phyloP scores from a whole-genome alignment of 1,284 basidiomycete genomes.

The Sanghuangporus weigelae region DNA sequence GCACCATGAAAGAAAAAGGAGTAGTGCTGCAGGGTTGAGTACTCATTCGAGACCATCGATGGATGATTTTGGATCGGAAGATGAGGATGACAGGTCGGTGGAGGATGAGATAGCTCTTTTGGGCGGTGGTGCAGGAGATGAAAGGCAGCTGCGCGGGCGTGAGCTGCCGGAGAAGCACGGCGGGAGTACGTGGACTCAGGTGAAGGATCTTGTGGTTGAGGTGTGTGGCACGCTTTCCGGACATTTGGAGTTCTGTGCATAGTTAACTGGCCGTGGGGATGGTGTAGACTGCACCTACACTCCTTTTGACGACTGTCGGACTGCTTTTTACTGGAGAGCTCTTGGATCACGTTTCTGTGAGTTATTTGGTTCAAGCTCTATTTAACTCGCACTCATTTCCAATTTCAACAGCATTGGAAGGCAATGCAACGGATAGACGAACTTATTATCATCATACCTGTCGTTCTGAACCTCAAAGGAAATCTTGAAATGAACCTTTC shows the following conservation, averaged over 20 bases:
- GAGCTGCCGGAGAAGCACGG: conserved; percentile 4
- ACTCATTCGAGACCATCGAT: not conserved
- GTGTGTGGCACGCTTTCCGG: conserved; percentile 32
- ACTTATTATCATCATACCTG: conserved; percentile 94
- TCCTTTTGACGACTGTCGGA: conserved; percentile 66
- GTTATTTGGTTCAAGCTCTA: conserved; percentile 25
- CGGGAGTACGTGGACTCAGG: conserved; percentile 41
- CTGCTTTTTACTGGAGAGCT: conserved; percentile 87
- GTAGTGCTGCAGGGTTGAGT: no score
- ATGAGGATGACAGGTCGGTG: not conserved
- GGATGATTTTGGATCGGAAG: conserved; percentile 15
- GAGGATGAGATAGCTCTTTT: conserved; percentile 16
- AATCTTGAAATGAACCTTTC: conserved; percentile 95
- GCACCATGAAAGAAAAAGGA: no score
- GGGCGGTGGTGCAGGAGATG: not conserved
- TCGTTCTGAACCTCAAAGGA: conserved; percentile 93
- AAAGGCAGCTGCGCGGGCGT: conserved; percentile 13
- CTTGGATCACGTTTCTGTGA: conserved; percentile 78
- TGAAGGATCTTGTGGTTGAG: conserved; percentile 59
- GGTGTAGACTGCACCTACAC: conserved; percentile 64
- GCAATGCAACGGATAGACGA: conserved; percentile 91
- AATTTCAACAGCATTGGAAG: conserved; percentile 62
- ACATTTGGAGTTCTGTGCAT: not conserved
- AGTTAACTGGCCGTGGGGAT: not conserved
- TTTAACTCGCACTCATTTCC: not conserved